Percentiles rank a stretch among this genome's conserved stretches.
Evolutionary conservation across 148 eudicot species (phyloP).

Genomic region (Chenopodium berlandieri): DNA sequence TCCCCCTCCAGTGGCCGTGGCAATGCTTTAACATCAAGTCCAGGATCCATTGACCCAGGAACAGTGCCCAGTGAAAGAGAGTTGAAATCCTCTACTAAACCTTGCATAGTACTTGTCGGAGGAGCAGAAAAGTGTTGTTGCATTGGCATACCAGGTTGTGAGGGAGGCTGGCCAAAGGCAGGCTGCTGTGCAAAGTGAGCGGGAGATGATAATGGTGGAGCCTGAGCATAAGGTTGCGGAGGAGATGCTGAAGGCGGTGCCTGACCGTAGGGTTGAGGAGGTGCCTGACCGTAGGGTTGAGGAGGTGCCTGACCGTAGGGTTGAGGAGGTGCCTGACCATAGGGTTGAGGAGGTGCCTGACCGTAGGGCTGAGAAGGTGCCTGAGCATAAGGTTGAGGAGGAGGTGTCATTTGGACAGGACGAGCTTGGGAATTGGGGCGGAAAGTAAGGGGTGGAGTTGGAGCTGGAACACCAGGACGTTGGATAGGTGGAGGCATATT

Average conservation of each 20-base stretch:
- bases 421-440: conserved; percentile 40
- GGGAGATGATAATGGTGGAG: conserved; percentile 14
- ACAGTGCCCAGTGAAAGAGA: conserved; percentile 67
- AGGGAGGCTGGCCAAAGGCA: not conserved
- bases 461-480: conserved; percentile 46
- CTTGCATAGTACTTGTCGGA: conserved; percentile 53
- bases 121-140: conserved; percentile 61
- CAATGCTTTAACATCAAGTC: conserved; percentile 67
- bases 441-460: conserved; percentile 46
- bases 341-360: conserved; percentile 41
- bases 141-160: conserved; percentile 37
- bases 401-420: conserved; percentile 31
- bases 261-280: conserved; percentile 39
- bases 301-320: conserved; percentile 40
- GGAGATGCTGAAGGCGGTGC: conserved; percentile 5
- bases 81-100: conserved; percentile 73
- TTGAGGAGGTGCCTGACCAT: conserved; percentile 39
- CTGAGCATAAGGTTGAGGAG: conserved; percentile 53
- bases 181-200: too few relatives aligned
- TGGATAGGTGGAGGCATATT: conserved; percentile 44
- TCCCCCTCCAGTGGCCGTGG: conserved; percentile 93
- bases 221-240: conserved; percentile 13
- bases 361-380: conserved; percentile 44
- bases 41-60: conserved; percentile 87
- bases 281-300: conserved; percentile 34